Conservation (phyloP, 805 yeast genomes). For the Blastobotrys americana region DNA sequence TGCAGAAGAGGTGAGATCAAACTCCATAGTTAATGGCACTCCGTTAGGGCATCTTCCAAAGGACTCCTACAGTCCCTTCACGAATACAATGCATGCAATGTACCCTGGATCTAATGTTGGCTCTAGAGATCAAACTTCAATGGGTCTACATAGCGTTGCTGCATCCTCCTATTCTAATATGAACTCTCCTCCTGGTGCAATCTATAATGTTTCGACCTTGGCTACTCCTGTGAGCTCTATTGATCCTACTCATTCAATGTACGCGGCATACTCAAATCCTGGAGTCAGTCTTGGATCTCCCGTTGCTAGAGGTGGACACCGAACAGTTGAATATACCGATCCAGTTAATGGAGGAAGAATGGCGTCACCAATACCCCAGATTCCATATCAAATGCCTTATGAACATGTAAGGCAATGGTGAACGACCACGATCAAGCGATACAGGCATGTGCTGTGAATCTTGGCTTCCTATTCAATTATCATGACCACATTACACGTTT, state of each 20-base stretch:
- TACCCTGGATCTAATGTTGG: neutral
- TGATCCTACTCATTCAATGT: too few species aligned
- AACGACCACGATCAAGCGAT: neutral
- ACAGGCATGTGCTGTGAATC: neutral
- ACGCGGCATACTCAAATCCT: neutral
- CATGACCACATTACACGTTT: neutral
- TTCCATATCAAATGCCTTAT: neutral
- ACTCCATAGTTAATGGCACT: conserved; percentile 6
- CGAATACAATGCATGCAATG: conserved; percentile 4
- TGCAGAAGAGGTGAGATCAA: conserved; percentile 14
- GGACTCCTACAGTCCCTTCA: conserved; percentile 6
- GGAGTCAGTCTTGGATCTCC: conserved; percentile 11
- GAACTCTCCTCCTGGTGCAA: conserved; percentile 15
- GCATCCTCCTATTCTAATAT: neutral
- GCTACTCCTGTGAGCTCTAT: neutral
- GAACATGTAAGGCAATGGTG: neutral
- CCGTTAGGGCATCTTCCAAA: conserved; percentile 2
- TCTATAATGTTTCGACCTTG: conserved; percentile 3
- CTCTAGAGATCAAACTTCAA: neutral
- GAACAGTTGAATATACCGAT: conserved; percentile 42
- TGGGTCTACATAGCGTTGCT: too few species aligned
- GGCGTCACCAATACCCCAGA: conserved; percentile 35
- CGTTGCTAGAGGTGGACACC: conserved; percentile 5
- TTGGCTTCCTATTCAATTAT: neutral
- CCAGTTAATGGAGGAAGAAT: conserved; percentile 45